These are phyloP conservation scores for Lophium mytilinum DNA, from an alignment of 495 filamentous ascomycete species.

Conservation along the genomic window DNA sequence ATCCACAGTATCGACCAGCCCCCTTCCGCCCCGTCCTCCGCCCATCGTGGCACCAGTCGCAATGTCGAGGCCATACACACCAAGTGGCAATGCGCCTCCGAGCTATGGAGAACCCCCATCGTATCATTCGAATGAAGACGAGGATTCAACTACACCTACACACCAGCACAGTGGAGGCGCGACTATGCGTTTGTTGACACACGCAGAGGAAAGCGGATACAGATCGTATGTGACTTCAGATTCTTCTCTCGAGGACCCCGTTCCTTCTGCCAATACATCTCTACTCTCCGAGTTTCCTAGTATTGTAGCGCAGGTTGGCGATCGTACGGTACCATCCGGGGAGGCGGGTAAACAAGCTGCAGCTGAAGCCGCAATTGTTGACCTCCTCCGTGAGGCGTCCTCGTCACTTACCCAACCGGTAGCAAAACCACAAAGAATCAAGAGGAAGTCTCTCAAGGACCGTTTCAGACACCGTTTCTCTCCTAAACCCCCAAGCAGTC, in stretches of 20 bases:
- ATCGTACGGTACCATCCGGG: neutral
- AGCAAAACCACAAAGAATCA: neutral
- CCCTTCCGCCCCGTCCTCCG: neutral
- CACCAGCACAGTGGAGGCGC: constrained; percentile 29
- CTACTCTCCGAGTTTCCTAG: constrained; percentile 12
- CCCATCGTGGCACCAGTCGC: constrained; percentile 1
- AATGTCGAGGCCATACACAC: constrained; percentile 26
- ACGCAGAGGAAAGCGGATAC: constrained; percentile 41
- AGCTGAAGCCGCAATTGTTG: constrained; percentile 22
- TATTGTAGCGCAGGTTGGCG: constrained; percentile 16
- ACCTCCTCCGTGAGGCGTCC: constrained; percentile 15
- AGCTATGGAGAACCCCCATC: constrained; percentile 32
- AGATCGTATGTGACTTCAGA: constrained; percentile 36
- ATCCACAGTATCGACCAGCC: neutral
- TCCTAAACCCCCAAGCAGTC: constrained; percentile 4
- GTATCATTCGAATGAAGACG: constrained; percentile 31
- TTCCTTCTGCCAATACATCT: constrained; percentile 11
- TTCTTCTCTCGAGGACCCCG: constrained; percentile 19
- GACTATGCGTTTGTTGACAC: constrained; percentile 55
- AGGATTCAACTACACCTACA: constrained; percentile 11
- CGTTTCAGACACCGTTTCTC: constrained; percentile 20
- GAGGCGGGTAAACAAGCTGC: constrained; percentile 13
- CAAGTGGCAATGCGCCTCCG: constrained; percentile 23
- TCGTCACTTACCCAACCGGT: neutral
- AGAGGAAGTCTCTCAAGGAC: constrained; percentile 24